Evolutionary conservation across 1,139 yeast species (phyloP), one percentile per base, ranked within the genome.

Genomic region (Schizosaccharomyces versatilis): DNA sequence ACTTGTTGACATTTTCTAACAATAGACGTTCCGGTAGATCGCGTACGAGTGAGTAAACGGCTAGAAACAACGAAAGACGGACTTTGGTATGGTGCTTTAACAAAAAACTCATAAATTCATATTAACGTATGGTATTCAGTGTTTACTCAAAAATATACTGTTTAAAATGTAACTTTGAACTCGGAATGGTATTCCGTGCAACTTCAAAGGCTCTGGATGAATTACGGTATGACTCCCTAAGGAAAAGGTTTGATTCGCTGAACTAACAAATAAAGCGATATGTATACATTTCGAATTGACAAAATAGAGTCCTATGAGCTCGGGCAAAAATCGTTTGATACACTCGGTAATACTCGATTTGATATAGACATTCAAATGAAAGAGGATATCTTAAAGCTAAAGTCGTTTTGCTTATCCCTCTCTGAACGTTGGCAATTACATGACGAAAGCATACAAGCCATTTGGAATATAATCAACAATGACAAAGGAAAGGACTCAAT

Each of bases 21-120:
- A n/a, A 15, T 38, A 53, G 54, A 53, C 12, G 51, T 42, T 6
- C 49, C 51, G 2, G 54, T 40, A 42, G 38, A 53, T 32, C 39
- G 51, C 36, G 39, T 53, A 9, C 36, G 32, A n/a, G 32, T 44
- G 8, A 36, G 32, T n/a, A 36, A 44, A 5, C 36, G 14, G 19
- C 19, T 44, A 24, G 10, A 32, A 24, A 44, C 38, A n/a, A 17
- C 38, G 14, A 36, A 44, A 7, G 49, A 44, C 32, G 49, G 49
- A 8, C 49, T 44, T 44, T 44, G 49, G 49, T 44, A 44, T 17
- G 49, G 19, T 24, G 36, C 32, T 24, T 24, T 24, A 24, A 3
- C 19, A 17, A 10, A 24, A 24, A 8, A 1, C 3, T 8, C n/a
- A 3, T 14, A n/a, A 19, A 12, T 10, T 8, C 7, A 8, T 17